Conservation (phyloP, 1,139 yeast genomes). For the Candida frijolesensis region DNA sequence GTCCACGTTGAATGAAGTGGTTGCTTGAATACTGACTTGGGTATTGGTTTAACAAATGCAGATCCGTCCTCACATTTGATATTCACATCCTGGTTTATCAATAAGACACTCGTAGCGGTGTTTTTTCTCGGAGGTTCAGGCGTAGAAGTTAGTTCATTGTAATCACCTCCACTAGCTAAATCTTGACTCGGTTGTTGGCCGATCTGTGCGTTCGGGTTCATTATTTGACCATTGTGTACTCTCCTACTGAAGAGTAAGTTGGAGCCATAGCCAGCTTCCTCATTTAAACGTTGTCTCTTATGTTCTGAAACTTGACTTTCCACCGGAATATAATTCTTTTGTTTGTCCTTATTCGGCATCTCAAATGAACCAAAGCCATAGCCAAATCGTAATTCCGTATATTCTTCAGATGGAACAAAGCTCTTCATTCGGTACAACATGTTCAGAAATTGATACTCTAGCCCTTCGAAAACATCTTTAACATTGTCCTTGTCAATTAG, state of each 20-base stretch:
- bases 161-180: neutral
- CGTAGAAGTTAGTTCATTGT: neutral
- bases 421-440: conserved; percentile 9
- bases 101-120: too few relatives aligned
- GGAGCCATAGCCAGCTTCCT: neutral
- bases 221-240: neutral
- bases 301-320: neutral
- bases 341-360: neutral
- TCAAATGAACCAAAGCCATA: conserved; percentile 1
- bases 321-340: neutral
- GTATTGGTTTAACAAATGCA: too few relatives aligned
- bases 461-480: conserved; percentile 5
- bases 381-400: neutral
- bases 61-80: too few relatives aligned
- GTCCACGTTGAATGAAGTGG: too few relatives aligned
- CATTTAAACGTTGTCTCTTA: neutral
- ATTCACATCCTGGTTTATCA: too few relatives aligned
- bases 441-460: conserved; percentile 9
- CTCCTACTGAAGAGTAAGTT: neutral
- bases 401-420: neutral
- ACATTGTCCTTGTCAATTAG: conserved; percentile 7
- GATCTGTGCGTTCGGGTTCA: neutral
- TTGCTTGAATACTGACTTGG: too few relatives aligned
- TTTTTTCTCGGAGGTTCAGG: neutral
- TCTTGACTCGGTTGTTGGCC: neutral